Evolutionary conservation across 2,329 filamentous ascomycete genomes (phyloP).

Genomic region (Fusarium caatingaense): DNA sequence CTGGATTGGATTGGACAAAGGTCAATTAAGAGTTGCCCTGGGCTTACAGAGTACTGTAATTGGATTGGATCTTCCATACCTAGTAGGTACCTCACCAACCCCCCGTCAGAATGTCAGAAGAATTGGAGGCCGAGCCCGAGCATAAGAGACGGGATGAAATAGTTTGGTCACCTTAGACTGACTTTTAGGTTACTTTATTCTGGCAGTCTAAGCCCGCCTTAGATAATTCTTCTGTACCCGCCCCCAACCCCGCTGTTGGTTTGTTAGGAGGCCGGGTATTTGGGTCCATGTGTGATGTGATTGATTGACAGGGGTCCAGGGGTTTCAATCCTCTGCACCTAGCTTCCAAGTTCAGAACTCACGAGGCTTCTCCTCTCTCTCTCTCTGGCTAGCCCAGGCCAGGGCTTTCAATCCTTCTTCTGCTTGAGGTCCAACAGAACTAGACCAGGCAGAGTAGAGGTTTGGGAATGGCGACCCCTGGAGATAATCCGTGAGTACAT

Average conservation of each 20-base stretch:
- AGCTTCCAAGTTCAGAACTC: slow-evolving; percentile 31
- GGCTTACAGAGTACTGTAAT: slow-evolving; percentile 1
- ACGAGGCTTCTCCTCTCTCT: slow-evolving; percentile 23
- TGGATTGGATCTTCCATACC: background rate
- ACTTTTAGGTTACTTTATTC: background rate
- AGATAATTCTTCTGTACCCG: background rate
- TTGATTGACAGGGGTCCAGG: slow-evolving; percentile 33
- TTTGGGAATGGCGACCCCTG: slow-evolving; percentile 1
- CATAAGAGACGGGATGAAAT: background rate
- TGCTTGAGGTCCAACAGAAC: slow-evolving; percentile 14
- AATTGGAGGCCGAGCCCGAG: background rate
- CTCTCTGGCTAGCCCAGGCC: background rate
- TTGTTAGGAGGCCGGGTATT: slow-evolving; percentile 16
- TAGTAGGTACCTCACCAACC: background rate
- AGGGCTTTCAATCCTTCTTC: slow-evolving; percentile 20
- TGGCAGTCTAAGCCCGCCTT: background rate
- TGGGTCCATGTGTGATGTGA: slow-evolving; percentile 12
- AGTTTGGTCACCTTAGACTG: background rate
- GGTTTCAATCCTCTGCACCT: background rate
- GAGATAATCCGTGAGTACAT: background rate
- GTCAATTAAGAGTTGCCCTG: slow-evolving; percentile 28
- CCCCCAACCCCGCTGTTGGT: slow-evolving; percentile 21
- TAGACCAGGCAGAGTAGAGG: background rate
- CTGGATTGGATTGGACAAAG: slow-evolving; percentile 21
- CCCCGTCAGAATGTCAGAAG: background rate